A percentile compares a stretch with the other conserved stretches of the same genome.
These are phyloP conservation scores for Coleophoma cylindrospora DNA, from an alignment of 2,329 filamentous ascomycete species.

Conservation along the genomic window DNA sequence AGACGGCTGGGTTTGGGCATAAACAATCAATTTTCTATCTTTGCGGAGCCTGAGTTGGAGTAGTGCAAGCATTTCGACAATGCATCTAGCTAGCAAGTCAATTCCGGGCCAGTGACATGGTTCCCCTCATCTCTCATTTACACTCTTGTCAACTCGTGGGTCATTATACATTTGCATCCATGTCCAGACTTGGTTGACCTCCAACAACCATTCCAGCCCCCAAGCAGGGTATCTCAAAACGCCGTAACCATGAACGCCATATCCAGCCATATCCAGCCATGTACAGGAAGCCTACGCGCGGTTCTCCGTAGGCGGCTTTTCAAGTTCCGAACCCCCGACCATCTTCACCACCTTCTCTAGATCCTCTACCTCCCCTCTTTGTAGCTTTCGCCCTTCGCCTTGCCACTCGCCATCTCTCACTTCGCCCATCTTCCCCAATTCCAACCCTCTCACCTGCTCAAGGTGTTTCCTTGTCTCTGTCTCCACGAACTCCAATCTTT, in stretches of 20 bases:
- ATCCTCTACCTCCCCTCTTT: conserved; percentile 49
- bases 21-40: background rate
- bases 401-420: conserved; percentile 63
- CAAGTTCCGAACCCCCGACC: conserved; percentile 30
- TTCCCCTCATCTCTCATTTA: no score
- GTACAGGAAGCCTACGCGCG: background rate
- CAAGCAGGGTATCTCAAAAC: no score
- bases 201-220: no score
- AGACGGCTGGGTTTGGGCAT: background rate
- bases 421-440: conserved; percentile 56
- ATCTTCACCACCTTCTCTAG: conserved; percentile 46
- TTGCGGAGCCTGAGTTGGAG: background rate
- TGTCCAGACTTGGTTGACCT: no score
- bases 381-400: conserved; percentile 44
- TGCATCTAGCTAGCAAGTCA: no score
- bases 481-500: conserved; percentile 80
- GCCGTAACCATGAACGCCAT: no score
- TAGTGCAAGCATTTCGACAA: no score
- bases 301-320: conserved; percentile 4
- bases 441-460: conserved; percentile 63
- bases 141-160: no score
- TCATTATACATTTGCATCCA: no score
- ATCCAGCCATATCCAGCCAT: no score
- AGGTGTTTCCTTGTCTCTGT: conserved; percentile 71
- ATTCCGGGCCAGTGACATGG: no score